Percentiles rank a stretch among this genome's conserved stretches.
Evolutionary conservation across 2,329 filamentous ascomycete species (phyloP).

Genomic region (Fusarium sp.): DNA sequence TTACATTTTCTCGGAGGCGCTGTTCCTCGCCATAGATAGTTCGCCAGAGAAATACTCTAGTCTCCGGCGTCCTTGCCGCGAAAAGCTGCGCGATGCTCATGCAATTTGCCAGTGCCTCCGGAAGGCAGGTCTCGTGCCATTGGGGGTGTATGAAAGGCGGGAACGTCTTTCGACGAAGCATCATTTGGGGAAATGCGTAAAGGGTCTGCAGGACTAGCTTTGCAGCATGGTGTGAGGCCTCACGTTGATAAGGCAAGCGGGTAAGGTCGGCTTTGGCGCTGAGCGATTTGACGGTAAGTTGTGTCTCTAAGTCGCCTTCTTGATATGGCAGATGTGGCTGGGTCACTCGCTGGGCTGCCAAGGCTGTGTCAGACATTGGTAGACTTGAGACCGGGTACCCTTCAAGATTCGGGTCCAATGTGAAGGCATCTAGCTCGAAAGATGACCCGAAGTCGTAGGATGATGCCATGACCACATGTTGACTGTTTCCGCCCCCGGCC

Average conservation of each 20-base stretch:
- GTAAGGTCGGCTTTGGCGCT: slow-evolving; percentile 21
- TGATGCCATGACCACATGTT: not conserved
- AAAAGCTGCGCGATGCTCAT: slow-evolving; percentile 45
- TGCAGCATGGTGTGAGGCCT: slow-evolving; percentile 28
- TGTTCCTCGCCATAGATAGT: slow-evolving; percentile 41
- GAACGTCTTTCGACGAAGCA: slow-evolving; percentile 46
- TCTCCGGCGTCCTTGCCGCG: slow-evolving; percentile 35
- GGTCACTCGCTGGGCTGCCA: not conserved
- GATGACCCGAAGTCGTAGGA: not conserved
- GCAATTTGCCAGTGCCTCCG: slow-evolving; percentile 41
- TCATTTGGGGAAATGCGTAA: slow-evolving; percentile 47
- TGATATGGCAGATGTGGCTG: not conserved
- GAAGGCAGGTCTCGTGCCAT: slow-evolving; percentile 36
- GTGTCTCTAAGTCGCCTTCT: not conserved
- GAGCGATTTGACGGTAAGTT: not conserved
- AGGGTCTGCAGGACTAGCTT: slow-evolving; percentile 41
- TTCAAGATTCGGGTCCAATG: not conserved
- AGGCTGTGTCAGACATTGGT: rapidly evolving
- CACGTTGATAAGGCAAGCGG: slow-evolving; percentile 16
- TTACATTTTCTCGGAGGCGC: slow-evolving; percentile 36
- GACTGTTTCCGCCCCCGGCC: rapidly evolving
- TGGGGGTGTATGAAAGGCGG: slow-evolving; percentile 48
- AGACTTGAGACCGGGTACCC: not conserved
- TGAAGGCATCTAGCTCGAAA: not conserved
- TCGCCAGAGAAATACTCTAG: slow-evolving; percentile 44